phyloP scores from a whole-genome alignment of 345 rosid species.

The Sonneratia alba region DNA sequence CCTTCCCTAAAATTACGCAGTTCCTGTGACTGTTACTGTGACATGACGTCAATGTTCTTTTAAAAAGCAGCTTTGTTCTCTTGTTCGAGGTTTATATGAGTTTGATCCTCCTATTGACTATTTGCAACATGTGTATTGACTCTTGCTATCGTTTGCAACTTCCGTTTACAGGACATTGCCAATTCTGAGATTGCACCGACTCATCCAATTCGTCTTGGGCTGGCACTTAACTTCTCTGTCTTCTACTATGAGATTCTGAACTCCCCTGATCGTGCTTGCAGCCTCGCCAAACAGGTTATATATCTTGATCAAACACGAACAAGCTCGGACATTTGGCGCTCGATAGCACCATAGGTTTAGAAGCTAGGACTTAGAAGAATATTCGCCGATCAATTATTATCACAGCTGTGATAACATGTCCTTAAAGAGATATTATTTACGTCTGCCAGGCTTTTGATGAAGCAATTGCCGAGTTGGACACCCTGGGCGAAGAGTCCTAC shows the following conservation, averaged over 20 bases:
- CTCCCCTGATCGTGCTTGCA: constrained; percentile 27
- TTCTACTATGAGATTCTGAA: constrained; percentile 40
- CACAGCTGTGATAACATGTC: background rate
- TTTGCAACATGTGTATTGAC: too few relatives aligned
- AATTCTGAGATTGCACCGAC: constrained; percentile 29
- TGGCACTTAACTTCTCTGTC: constrained; percentile 38
- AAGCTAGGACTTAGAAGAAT: too few relatives aligned
- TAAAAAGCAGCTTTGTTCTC: too few relatives aligned
- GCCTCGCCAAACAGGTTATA: constrained; percentile 15
- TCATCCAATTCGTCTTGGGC: constrained; percentile 43
- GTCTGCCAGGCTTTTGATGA: constrained; percentile 16
- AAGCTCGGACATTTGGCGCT: background rate
- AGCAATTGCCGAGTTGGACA: constrained; percentile 18
- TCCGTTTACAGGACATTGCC: constrained; percentile 15
- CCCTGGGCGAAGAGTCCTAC: constrained; percentile 41
- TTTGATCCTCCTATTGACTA: too few relatives aligned
- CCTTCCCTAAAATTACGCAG: background rate
- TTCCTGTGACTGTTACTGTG: background rate
- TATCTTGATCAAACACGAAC: background rate
- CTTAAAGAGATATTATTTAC: background rate
- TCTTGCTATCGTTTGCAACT: background rate
- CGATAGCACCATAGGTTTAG: too few relatives aligned
- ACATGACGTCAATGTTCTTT: background rate
- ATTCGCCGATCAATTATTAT: background rate
- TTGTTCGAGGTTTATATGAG: too few relatives aligned